Evolutionary conservation across 192 early-diverging fungal species (phyloP), one percentile per base, ranked within the genome.

Genomic region (Dissophora ornata): DNA sequence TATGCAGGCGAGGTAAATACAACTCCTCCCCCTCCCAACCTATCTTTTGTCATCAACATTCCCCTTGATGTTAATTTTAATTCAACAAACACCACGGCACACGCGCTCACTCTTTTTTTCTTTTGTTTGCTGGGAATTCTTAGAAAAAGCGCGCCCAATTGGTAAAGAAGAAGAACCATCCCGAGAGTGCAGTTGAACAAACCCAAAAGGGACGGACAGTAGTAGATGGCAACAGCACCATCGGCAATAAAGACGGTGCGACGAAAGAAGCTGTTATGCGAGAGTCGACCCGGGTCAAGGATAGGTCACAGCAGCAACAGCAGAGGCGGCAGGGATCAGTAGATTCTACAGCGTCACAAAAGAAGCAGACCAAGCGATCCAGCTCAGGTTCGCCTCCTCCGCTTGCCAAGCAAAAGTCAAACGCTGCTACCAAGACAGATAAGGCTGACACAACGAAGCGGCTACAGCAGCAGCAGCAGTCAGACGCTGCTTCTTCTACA

Each of bases 341-440:
- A 38, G 21, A 11, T 3, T n/a, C 54, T 18, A 40, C 54, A 25
- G 19, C 36, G 3, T 51, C 26, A 28, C 49, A 25, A 36, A 56
- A 56, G 54, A 56, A 59, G 29, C 44, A 44, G 22, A 3, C 42
- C 16, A 59, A 59, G 29, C 25, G 42, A 29, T 59, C 57, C 6
- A 59, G 42, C 57, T 46, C 33, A 21, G 53, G 53, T 32, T 55
- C 53, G 10, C 13, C 40, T 16, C 28, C 42, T 45, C 11, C 57
- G 0, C 36, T 13, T 13, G 40, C 28, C 12, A 59, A 59, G 57
- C 57, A 25, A 30, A 46, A 59, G 33, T 9, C 53, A 38, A 38
- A 38, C 16, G 53, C 53, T 9, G 26, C 50, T 25, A 6, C 4
- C 30, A 30, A 54, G 24, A 57, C 8, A 57, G 16, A 34, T 32